Evolutionary conservation across 1,284 basidiomycete genomes (phyloP), one percentile per base, ranked within the genome.

Genomic region (Cryptococcus sp.): DNA sequence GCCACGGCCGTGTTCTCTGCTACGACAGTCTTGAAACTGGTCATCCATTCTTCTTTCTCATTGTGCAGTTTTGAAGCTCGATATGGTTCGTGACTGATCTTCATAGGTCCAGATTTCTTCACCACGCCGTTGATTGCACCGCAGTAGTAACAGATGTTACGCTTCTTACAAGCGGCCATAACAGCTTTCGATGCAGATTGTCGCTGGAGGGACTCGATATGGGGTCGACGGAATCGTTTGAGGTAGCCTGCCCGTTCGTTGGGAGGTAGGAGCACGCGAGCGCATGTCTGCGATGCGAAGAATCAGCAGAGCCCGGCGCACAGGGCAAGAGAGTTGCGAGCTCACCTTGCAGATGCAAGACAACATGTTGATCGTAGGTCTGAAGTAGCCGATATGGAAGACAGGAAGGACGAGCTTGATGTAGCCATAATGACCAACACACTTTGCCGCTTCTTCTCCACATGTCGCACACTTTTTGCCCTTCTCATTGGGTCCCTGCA

Each of bases 301-400:
- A 27, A 23, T 47, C 17, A 50, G 17, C 13, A 19, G 19, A 19
- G 22, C 27, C 48, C 42, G 17, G 48, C 54, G 11, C 17, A 17
- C 15, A 50, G 22, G 41, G 5, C 13, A 44, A 31, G 41, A 16
- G 35, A 31, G 17, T 22, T 27, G 25, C 7, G 15, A 13, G 70
- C 83, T 48, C 60, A 92, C 92, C 82, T 97, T 98, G 84, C 94
- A 98, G 68, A 97, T 93, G 71, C 90, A 90, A 76, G 99, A 96
- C 0, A 99, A 83, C 68, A 99, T 91, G 48, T 86, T 85, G 59
- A 99, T 92, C 15, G 89, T 91, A 64, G 97, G 93, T 73, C 94
- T 93, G 82, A 99, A 97, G 81, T 93, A 99, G 16, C 96, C 96
- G 64, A 98, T 92, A 75, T 99, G 94, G 74, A 98, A 99, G 15